Percentiles rank a stretch among this genome's conserved stretches.
phyloP scores from a whole-genome alignment of 129 eudicot species.

The Pseudognaphalium luteoalbum region DNA sequence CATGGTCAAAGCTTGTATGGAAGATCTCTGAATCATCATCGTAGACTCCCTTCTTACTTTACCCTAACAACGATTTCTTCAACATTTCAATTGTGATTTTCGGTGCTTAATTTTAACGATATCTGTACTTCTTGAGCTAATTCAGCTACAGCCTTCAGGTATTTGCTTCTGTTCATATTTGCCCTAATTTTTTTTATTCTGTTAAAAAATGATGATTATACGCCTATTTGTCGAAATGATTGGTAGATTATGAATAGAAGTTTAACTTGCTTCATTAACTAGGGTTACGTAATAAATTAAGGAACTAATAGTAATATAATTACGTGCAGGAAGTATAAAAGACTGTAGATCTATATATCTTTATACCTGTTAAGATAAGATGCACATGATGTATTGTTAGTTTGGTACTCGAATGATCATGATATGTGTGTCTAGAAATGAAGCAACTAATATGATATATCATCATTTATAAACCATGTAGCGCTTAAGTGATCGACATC shows the following conservation, averaged over 20 bases:
- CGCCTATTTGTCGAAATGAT: neutral
- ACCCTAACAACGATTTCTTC: slow-evolving; percentile 20
- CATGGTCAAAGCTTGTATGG: slow-evolving; percentile 34
- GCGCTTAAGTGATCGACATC: neutral
- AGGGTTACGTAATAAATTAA: neutral
- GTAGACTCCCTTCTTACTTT: slow-evolving; percentile 18
- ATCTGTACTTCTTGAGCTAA: neutral
- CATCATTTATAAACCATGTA: neutral
- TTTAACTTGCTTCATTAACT: neutral
- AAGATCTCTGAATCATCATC: slow-evolving; percentile 31
- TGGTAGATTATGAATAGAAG: neutral
- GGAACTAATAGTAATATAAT: neutral
- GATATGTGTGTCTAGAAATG: neutral
- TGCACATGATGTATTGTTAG: neutral
- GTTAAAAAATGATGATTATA: no score
- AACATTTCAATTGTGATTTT: neutral
- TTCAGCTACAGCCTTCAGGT: neutral
- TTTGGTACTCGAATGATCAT: neutral
- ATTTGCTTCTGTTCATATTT: neutral
- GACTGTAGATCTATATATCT: neutral
- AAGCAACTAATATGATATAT: neutral
- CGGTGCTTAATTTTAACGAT: slow-evolving; percentile 6
- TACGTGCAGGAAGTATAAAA: neutral
- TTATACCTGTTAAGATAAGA: neutral
- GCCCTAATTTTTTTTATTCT: neutral